Percentiles rank a stretch among this genome's conserved stretches.
phyloP scores from a whole-genome alignment of 176 grass and related monocot genomes.

The Raddia guianensis region DNA sequence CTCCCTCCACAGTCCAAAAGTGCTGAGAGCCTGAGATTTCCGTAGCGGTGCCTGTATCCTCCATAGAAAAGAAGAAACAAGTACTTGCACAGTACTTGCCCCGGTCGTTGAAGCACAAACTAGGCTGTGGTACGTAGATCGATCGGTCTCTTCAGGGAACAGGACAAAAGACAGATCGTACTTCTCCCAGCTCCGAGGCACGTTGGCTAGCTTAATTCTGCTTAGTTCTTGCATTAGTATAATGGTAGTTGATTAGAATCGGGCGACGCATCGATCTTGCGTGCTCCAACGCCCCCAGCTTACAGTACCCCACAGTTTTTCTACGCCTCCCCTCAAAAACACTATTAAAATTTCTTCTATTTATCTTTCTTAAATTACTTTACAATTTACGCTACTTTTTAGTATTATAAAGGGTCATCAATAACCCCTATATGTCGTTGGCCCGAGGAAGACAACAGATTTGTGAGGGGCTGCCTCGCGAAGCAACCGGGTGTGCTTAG shows the following conservation, averaged over 20 bases:
- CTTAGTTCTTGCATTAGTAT: neutral
- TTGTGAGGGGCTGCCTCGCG: too few species aligned
- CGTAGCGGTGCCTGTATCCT: neutral
- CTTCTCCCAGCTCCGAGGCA: neutral
- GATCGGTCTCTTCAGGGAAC: neutral
- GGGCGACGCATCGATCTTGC: constrained; percentile 7
- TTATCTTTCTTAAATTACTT: too few species aligned
- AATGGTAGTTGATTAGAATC: too few species aligned
- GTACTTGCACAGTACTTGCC: neutral
- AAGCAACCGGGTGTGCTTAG: too few species aligned
- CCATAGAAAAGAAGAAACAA: neutral
- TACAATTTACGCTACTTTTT: too few species aligned
- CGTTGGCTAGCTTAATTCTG: neutral
- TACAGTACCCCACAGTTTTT: too few species aligned
- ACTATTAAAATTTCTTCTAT: too few species aligned
- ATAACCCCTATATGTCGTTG: too few species aligned
- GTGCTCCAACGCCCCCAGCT: constrained; percentile 33
- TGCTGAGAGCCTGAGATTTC: neutral
- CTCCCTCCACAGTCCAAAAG: neutral
- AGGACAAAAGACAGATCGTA: neutral
- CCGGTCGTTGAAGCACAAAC: neutral
- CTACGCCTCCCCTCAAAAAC: too few species aligned
- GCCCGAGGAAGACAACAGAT: too few species aligned
- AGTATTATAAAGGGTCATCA: too few species aligned
- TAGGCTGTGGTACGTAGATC: neutral